A percentile compares a stretch with the other conserved stretches of the same genome.
These are phyloP conservation scores for Malus hybrid DNA, from an alignment of 331 rosid genomes.

Conservation along the genomic window DNA sequence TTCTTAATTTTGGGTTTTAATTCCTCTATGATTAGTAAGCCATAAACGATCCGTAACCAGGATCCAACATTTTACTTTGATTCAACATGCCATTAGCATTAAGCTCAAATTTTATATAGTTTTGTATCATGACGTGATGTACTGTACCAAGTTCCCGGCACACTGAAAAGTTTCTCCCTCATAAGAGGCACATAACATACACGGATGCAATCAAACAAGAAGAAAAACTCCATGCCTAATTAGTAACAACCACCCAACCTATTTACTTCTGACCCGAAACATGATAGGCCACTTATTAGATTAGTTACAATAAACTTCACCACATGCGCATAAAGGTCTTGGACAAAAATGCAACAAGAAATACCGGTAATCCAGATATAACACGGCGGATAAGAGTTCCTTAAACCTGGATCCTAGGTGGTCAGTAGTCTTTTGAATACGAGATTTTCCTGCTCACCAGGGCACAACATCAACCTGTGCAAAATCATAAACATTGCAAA, in stretches of 20 bases:
- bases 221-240: not conserved
- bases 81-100: too few species aligned
- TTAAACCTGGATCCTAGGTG: not conserved
- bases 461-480: constrained; percentile 36
- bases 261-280: not conserved
- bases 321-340: not conserved
- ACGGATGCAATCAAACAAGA: too few species aligned
- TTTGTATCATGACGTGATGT: too few species aligned
- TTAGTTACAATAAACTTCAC: not conserved
- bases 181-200: too few species aligned
- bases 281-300: not conserved
- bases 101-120: too few species aligned
- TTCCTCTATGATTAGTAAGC: too few species aligned
- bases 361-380: not conserved
- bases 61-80: too few species aligned
- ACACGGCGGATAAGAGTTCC: not conserved
- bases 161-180: too few species aligned
- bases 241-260: not conserved
- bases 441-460: constrained; percentile 31
- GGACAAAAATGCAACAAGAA: not conserved
- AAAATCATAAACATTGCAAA: constrained; percentile 23
- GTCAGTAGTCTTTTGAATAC: constrained; percentile 27
- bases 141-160: too few species aligned
- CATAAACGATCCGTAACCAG: too few species aligned
- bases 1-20: too few species aligned